Percentiles rank a stretch among this genome's conserved stretches.
Evolutionary conservation across 2,329 filamentous ascomycete genomes (phyloP).

Genomic region (Penicillium expansum): DNA sequence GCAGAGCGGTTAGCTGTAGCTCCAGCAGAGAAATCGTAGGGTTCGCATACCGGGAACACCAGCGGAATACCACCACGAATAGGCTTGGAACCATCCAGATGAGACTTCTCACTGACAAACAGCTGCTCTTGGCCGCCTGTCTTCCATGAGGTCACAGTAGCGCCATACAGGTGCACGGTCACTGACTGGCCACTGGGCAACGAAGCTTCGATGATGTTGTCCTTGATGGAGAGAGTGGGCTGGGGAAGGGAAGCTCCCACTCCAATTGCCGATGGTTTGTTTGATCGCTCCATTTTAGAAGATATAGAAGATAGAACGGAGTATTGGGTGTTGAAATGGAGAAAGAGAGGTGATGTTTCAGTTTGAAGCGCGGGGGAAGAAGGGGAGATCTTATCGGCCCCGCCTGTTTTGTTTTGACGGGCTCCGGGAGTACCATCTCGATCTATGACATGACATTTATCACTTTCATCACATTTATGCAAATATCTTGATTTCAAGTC

Average conservation of each 20-base stretch:
- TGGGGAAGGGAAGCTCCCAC: conserved; percentile 71
- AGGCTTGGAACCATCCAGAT: conserved; percentile 81
- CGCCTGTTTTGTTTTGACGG: conserved; percentile 1
- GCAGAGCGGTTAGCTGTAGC: conserved; percentile 17
- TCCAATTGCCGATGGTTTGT: conserved; percentile 76
- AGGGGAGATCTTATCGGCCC: not conserved
- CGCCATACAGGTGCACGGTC: conserved; percentile 83
- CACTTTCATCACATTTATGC: not conserved
- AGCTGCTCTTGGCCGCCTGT: conserved; percentile 75
- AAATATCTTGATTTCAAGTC: not conserved
- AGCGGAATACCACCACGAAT: conserved; percentile 89
- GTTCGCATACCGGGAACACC: conserved; percentile 75
- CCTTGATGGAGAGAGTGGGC: conserved; percentile 71
- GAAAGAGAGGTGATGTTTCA: conserved; percentile 3
- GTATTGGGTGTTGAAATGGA: not conserved
- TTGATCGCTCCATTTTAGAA: conserved; percentile 76
- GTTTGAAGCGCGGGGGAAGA: conserved; percentile 1
- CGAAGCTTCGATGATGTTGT: conserved; percentile 71
- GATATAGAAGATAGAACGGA: not conserved
- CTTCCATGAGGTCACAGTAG: conserved; percentile 93
- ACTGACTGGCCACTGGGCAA: conserved; percentile 85
- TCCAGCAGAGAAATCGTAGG: not conserved
- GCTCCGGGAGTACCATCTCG: not conserved
- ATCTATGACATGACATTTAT: not conserved
- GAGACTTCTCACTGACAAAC: conserved; percentile 77